Base-by-base conservation (phyloP, 2,329 filamentous ascomycete genomes). In the Sarocladium kiliense region DNA sequence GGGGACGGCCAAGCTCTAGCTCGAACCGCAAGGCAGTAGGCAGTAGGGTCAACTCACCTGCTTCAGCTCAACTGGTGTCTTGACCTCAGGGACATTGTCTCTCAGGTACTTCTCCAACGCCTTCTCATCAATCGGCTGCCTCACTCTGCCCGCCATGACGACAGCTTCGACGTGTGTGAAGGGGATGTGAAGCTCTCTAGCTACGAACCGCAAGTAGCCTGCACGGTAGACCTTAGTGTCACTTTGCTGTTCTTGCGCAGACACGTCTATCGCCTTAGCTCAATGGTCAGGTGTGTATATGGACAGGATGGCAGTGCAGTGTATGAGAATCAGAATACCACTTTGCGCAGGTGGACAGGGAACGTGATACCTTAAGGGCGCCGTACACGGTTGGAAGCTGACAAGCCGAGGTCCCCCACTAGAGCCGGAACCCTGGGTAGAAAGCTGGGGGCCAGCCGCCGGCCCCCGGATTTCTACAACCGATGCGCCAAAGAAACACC, bases 41-140 rank as follows among this genome's bases (percentile, higher is more conserved):
- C 11, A 3, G 11, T 10, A 51, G n/a, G 10, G 6, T 53, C 25
- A 16, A 66, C 71, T 57, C 74, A 92, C 91, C 82, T 97, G 93
- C 76, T 96, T 95, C 62, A 97, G 77, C 45, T 91, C 86, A 61
- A 97, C 76, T 1, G 94, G 94, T 14, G 84, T 81, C 72, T 88
- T 83, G 68, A 99, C 91, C 65, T 87, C 81, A 2, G 91, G 90
- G n/a, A 96, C 89, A 73, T 91, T 80, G 58, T 81, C 72, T 55
- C 80, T 74, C 61, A 99, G 81, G 72, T 92, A 99, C 60, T 77
- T 80, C 76, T 93, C 88, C 55, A 99, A 78, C 16, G 89, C 84
- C 65, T 80, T 74, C 64, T 93, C 74, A 68, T 97, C 89, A 67
- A 99, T 95, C 42, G 90, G 89, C 69, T 99, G 94, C 69, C 94